A percentile compares a stretch with the other conserved stretches of the same genome.
phyloP scores from a whole-genome alignment of 495 filamentous ascomycete species.

The Neurospora sp. region DNA sequence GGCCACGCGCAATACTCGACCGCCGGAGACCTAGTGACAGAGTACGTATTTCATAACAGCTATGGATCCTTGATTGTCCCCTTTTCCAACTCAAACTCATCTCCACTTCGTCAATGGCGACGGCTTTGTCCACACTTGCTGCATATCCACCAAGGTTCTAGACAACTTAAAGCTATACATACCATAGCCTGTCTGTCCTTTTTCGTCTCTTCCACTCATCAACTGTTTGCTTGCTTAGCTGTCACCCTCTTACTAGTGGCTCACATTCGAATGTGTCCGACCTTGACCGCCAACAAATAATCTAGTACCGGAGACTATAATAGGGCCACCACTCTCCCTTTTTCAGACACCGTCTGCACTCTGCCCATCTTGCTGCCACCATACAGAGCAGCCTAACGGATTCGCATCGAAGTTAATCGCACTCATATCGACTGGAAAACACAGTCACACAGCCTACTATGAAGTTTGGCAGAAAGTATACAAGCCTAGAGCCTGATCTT shows the following conservation, averaged over 20 bases:
- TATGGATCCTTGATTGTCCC: background rate
- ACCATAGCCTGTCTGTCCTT: background rate
- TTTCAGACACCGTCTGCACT: background rate
- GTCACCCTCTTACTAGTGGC: background rate
- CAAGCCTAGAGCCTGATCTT: background rate
- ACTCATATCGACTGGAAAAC: background rate
- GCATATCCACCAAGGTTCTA: background rate
- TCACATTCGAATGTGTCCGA: background rate
- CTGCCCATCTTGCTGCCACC: background rate
- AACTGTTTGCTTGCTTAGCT: background rate
- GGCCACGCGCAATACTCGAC: background rate
- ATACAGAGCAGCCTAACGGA: background rate
- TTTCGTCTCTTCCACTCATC: background rate
- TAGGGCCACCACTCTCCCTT: background rate
- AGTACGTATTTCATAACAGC: background rate
- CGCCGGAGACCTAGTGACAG: background rate
- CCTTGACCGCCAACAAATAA: background rate
- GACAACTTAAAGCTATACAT: background rate
- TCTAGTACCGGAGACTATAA: background rate
- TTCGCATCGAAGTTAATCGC: background rate
- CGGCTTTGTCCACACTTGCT: background rate
- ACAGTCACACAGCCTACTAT: constrained; percentile 30
- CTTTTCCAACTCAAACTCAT: background rate
- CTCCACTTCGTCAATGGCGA: background rate
- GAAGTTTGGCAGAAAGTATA: constrained; percentile 73